Evolutionary conservation across 2,329 filamentous ascomycete genomes (phyloP).

Genomic region (Ascochyta fabae): DNA sequence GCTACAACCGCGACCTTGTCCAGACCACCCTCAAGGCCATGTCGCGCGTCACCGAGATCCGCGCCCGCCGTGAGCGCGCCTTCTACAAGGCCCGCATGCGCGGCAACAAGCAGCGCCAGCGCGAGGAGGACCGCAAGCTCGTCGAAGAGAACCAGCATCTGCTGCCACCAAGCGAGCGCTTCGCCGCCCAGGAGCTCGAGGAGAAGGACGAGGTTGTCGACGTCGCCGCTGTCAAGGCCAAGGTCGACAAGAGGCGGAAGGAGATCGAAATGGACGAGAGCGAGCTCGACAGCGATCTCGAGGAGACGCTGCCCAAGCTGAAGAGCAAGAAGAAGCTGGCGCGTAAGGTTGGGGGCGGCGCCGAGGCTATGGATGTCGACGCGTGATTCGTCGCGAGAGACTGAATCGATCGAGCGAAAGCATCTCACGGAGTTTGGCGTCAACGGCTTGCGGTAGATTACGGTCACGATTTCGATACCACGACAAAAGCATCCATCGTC

Average conservation of each 20-base stretch:
- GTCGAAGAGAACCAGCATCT: constrained; percentile 93
- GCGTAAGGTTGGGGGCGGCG: constrained; percentile 53
- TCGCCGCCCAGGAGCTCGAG: constrained; percentile 58
- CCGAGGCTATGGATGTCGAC: constrained; percentile 58
- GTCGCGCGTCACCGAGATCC: constrained; percentile 87
- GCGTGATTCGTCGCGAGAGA: constrained; percentile 20
- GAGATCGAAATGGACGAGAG: constrained; percentile 66
- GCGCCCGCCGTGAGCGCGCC: constrained; percentile 79
- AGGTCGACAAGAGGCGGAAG: constrained; percentile 63
- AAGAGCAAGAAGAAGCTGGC: constrained; percentile 57
- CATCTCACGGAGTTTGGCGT: constrained; percentile 35
- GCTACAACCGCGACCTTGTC: constrained; percentile 94
- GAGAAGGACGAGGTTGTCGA: constrained; percentile 65
- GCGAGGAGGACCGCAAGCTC: constrained; percentile 81
- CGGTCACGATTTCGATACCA: constrained; percentile 38
- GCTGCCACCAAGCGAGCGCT: constrained; percentile 66
- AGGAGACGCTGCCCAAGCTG: constrained; percentile 46
- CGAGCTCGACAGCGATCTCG: constrained; percentile 48
- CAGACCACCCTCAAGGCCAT: constrained; percentile 89
- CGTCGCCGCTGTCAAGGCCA: constrained; percentile 55
- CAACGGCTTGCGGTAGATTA: constrained; percentile 26
- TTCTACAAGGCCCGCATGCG: constrained; percentile 96
- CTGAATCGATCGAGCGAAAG: constrained; percentile 6
- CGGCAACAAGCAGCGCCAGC: constrained; percentile 83
- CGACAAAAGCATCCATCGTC: constrained; percentile 31